Base-by-base conservation (phyloP, 2,329 filamentous ascomycete species). In the Claviceps pusilla region DNA sequence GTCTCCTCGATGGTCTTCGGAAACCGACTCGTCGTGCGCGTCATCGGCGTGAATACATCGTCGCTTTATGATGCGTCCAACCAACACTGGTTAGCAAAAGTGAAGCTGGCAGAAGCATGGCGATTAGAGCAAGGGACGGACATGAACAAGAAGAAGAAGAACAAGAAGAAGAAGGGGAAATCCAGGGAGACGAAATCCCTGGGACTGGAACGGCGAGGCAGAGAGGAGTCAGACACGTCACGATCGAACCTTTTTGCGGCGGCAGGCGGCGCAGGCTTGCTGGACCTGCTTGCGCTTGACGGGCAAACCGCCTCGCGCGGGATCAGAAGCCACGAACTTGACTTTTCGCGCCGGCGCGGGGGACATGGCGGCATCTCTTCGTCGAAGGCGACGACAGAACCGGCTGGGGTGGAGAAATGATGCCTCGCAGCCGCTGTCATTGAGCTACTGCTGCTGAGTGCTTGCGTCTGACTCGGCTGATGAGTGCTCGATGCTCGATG, bases 251-350 rank as follows among this genome's bases (percentile, higher is more conserved):
- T 81, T 81, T 57, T 75, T 75, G 50, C 72, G 74, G 4, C 79
- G 74, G 59, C 79, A 83, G 2, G 69, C 65, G 0, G 71, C 68
- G 57, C 79, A 83, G 4, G 79, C 79, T 35, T 80, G 77, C 55
- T 74, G 72, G 28, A 80, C 77, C 61, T 82, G 79, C 58, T 78
- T 78, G 51, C 79, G 69, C 67, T 83, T 83, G 54, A 78, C 68
- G 4, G 78, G 78, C 55, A 80, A 65, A 19, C 77, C 78, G 49
- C 69, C 69, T 16, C 69, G 64, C 29, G 69, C 69, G 6, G 70
- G 69, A 63, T 81, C 76, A 12, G 77, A 76, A 53, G 73, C 76
- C 55, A 82, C 74, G 62, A 82, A 82, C 61, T 75, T 79, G 64
- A 81, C 76, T 54, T 66, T 61, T 47, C 57, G 56, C 37, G 56